Conservation (phyloP, 1,139 yeast species). For the Oligophagozyma castellii region DNA sequence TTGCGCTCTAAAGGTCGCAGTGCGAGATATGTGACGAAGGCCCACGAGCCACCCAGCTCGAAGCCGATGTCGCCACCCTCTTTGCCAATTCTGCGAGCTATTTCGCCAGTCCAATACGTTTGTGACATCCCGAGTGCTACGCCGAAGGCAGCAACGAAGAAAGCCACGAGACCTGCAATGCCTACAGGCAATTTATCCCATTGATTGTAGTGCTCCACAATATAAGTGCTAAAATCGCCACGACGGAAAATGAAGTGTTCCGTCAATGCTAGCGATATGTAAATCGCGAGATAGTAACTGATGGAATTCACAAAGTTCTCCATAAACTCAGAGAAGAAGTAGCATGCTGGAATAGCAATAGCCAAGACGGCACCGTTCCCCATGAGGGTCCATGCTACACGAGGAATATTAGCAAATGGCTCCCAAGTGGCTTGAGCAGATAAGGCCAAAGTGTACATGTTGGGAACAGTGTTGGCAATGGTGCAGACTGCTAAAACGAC, state of each 20-base stretch:
- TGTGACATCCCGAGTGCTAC: constrained; percentile 77
- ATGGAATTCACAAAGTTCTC: constrained; percentile 77
- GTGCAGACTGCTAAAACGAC: constrained; percentile 72
- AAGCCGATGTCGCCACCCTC: constrained; percentile 80
- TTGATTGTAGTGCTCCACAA: constrained; percentile 46
- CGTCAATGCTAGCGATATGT: constrained; percentile 52
- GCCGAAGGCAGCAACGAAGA: constrained; percentile 76
- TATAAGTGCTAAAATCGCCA: constrained; percentile 43
- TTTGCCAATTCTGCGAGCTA: constrained; percentile 47
- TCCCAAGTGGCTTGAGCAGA: constrained; percentile 77
- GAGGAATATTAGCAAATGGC: constrained; percentile 55
- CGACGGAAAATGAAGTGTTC: constrained; percentile 70
- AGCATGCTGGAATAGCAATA: constrained; percentile 77
- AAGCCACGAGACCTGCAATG: constrained; percentile 59
- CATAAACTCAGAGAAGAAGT: constrained; percentile 57
- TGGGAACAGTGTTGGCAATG: constrained; percentile 80
- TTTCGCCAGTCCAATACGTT: constrained; percentile 63
- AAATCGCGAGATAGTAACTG: constrained; percentile 82
- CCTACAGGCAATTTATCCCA: constrained; percentile 54
- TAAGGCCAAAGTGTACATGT: constrained; percentile 81
- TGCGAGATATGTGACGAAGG: constrained; percentile 47
- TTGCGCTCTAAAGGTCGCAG: constrained; percentile 59
- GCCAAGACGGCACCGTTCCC: constrained; percentile 72
- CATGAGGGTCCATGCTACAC: constrained; percentile 63
- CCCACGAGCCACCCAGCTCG: constrained; percentile 57